Evolutionary conservation across 2,329 filamentous ascomycete species (phyloP).

Genomic region (Gnomoniopsis sp.): DNA sequence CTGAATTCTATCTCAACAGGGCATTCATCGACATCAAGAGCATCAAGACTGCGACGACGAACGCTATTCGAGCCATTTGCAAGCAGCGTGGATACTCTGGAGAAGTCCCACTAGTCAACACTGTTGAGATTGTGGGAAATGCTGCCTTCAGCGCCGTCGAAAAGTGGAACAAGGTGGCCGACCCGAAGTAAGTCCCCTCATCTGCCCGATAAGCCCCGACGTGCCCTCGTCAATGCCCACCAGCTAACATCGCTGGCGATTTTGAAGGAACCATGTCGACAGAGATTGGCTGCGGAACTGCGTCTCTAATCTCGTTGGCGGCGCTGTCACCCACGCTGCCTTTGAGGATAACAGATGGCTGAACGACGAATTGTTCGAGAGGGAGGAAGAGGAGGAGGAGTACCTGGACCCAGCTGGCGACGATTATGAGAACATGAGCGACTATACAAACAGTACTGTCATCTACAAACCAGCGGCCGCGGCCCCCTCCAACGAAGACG

Average conservation of each 20-base stretch:
- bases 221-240: no score
- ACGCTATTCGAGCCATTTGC: neutral
- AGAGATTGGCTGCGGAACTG: constrained; percentile 5
- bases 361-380: neutral
- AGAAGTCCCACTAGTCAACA: neutral
- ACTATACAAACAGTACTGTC: neutral
- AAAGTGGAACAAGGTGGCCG: constrained; percentile 4
- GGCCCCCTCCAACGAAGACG: neutral
- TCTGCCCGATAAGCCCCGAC: neutral
- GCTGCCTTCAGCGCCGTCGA: neutral
- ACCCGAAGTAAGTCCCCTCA: neutral
- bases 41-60: neutral
- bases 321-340: neutral
- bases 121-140: neutral
- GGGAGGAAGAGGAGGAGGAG: neutral
- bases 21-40: neutral
- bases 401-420: neutral
- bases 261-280: constrained; percentile 1
- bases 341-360: neutral
- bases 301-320: constrained; percentile 2
- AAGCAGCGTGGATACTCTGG: neutral
- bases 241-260: neutral
- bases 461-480: neutral
- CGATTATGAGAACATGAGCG: neutral
- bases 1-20: neutral